Conservation (phyloP, 257 asterid species). For the Osmanthus fragrans region DNA sequence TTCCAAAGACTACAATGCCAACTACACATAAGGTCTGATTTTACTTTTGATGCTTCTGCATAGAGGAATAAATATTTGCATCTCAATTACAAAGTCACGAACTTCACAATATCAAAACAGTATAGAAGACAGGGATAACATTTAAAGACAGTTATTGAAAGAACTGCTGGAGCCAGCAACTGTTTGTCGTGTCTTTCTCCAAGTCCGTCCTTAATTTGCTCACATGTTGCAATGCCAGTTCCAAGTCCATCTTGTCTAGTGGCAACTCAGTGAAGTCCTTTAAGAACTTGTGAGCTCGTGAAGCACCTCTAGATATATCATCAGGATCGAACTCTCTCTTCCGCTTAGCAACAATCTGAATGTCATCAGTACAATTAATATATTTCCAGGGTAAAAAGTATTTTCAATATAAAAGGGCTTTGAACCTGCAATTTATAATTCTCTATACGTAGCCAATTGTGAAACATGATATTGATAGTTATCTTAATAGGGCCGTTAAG, state of each 20-base stretch:
- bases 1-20: background rate
- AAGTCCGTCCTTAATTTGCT: slow-evolving; percentile 56
- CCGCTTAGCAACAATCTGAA: slow-evolving; percentile 61
- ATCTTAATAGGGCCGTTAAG: background rate
- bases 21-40: background rate
- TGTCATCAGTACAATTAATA: slow-evolving; percentile 1
- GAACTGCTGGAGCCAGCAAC: slow-evolving; percentile 83
- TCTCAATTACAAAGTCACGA: background rate
- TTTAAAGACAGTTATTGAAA: slow-evolving; percentile 29
- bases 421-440: background rate
- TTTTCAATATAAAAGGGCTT: background rate
- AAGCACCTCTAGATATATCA: slow-evolving; percentile 63
- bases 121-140: slow-evolving; percentile 8
- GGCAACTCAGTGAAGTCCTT: slow-evolving; percentile 77
- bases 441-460: background rate
- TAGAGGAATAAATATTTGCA: background rate
- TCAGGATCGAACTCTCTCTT: slow-evolving; percentile 62
- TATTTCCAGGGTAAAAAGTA: slow-evolving; percentile 1
- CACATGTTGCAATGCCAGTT: slow-evolving; percentile 53
- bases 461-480: background rate
- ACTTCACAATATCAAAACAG: slow-evolving; percentile 6
- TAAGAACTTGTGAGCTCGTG: slow-evolving; percentile 75
- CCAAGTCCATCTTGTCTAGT: slow-evolving; percentile 69
- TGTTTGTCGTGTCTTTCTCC: slow-evolving; percentile 64
- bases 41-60: background rate